Base-by-base conservation (phyloP, 176 grass and related monocot genomes). In the Eragrostis nindensis region DNA sequence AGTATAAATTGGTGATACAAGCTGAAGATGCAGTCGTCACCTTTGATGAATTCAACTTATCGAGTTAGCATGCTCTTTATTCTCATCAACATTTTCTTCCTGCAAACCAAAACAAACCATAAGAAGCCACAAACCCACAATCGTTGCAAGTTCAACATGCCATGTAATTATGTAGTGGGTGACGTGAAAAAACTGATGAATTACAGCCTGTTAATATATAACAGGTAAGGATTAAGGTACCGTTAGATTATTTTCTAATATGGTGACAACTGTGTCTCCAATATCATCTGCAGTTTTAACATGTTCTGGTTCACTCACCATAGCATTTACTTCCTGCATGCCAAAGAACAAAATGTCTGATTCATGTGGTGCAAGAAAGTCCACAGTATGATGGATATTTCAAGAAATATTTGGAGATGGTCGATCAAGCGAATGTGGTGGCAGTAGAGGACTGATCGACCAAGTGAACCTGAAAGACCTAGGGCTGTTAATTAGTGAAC, bases 11-110 rank as follows among this genome's bases (percentile, higher is more conserved):
- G 26, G n/a, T 55, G 47, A n/a, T 54, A 57, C 11, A 53, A 17
- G 29, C 19, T 60, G 56, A 10, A 26, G 56, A 60, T 56, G 21
- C 7, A 3, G n/a, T n/a, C n/a, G n/a, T 47, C 43, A 79, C 43
- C 62, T 62, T 32, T 11, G 22, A n/a, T 42, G 17, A 74, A 47
- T 70, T 44, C 27, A 48, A 70, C n/a, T 36, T 46, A 16, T 7
- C 13, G 5, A 13, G 19, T 69, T 40, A 69, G 44, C 43, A 62
- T 62, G 70, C 14, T 57, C 61, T 73, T 68, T 75, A 60, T 68
- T 68, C 8, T 74, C 75, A 62, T n/a, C 32, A 74, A 9, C 62
- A 75, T 78, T 64, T 75, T 62, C 76, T 75, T 84, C 73, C 86
- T 83, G 74, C 66, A 49, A 66, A 38, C 18, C 18, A 59, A 75